These are phyloP conservation scores for Usnea hakonensis DNA, from an alignment of 495 filamentous ascomycete species.

Conservation along the genomic window DNA sequence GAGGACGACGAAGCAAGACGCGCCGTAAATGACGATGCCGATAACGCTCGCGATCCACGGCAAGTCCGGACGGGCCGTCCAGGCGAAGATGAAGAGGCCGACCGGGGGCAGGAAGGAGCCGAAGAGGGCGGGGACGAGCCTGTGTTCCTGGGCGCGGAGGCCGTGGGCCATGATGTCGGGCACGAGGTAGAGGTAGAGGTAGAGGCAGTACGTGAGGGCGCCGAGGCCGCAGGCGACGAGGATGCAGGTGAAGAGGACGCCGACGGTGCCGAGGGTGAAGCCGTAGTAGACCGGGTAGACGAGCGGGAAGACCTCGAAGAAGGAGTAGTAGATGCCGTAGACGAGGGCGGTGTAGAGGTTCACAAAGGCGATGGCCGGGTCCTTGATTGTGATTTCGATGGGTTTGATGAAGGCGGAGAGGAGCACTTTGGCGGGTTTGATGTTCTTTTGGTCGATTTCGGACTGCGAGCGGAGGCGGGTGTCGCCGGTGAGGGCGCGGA, in stretches of 20 bases:
- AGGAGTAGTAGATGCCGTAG: conserved; percentile 57
- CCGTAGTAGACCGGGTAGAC: conserved; percentile 56
- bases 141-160: conserved; percentile 35
- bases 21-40: conserved; percentile 47
- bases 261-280: conserved; percentile 54
- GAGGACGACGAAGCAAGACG: conserved; percentile 42
- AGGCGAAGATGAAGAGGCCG: conserved; percentile 55
- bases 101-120: conserved; percentile 45
- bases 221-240: conserved; percentile 49
- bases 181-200: conserved; percentile 45
- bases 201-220: conserved; percentile 42
- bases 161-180: conserved; percentile 36
- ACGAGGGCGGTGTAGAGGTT: conserved; percentile 52
- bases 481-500: conserved; percentile 40
- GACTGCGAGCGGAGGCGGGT: conserved; percentile 38
- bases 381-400: conserved; percentile 49
- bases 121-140: conserved; percentile 49
- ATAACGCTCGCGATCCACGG: conserved; percentile 54
- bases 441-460: conserved; percentile 45
- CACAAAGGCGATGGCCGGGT: conserved; percentile 53
- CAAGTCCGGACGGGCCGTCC: conserved; percentile 46
- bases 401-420: conserved; percentile 55
- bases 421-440: conserved; percentile 40
- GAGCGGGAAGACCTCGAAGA: conserved; percentile 68
- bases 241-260: conserved; percentile 59